Evolutionary conservation across 805 yeast species (phyloP).

Genomic region (Wickerhamiella australiensis): DNA sequence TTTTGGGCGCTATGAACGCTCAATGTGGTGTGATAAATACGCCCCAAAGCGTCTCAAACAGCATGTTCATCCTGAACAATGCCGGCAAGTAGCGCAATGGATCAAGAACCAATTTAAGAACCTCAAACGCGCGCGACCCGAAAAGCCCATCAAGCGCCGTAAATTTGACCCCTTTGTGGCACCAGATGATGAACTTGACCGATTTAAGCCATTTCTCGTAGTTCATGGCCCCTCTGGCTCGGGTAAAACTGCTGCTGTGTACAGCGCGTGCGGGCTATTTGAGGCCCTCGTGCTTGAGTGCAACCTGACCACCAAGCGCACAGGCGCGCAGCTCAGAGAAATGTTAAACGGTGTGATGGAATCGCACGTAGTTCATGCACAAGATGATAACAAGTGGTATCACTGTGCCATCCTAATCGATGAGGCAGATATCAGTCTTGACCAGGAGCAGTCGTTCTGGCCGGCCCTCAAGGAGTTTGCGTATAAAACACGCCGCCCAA

Average conservation of each 20-base stretch:
- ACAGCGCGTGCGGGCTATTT: conserved; percentile 50
- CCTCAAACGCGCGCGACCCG: conserved; percentile 1
- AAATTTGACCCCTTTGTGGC: conserved; percentile 23
- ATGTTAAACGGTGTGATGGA: conserved; percentile 69
- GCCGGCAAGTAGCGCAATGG: conserved; percentile 14
- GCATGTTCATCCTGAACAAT: conserved; percentile 5
- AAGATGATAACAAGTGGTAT: conserved; percentile 28
- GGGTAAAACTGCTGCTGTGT: conserved; percentile 67
- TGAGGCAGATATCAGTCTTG: conserved; percentile 73
- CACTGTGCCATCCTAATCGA: conserved; percentile 68
- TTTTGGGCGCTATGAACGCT: conserved; percentile 21
- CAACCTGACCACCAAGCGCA: conserved; percentile 60
- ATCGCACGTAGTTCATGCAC: conserved; percentile 56
- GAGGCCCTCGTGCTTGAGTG: conserved; percentile 71
- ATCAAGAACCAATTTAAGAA: conserved; percentile 9
- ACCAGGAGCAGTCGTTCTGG: conserved; percentile 76
- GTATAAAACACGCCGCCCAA: conserved; percentile 52
- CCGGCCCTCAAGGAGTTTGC: conserved; percentile 49
- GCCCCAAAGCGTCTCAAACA: conserved; percentile 16
- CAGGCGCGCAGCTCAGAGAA: conserved; percentile 55
- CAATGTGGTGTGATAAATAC: conserved; percentile 24
- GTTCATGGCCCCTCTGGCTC: conserved; percentile 55
- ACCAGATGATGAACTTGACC: conserved; percentile 22
- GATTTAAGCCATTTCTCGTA: conserved; percentile 30
- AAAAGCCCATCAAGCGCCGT: conserved; percentile 4